Evolutionary conservation across 768 basidiomycete species (phyloP), one percentile per base, ranked within the genome.

Genomic region (Ramaria sp.): DNA sequence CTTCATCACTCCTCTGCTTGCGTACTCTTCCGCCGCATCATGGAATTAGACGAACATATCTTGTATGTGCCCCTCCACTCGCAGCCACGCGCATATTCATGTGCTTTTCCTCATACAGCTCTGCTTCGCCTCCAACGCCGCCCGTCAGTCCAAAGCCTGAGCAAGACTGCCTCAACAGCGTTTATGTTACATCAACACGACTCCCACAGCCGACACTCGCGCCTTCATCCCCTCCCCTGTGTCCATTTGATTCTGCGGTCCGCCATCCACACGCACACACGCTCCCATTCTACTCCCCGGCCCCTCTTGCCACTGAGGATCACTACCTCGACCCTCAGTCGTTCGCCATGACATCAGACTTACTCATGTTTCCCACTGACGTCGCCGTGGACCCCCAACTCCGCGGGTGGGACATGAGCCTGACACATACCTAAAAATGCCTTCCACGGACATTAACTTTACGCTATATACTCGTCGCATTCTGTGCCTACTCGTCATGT

Each of bases 11-110:
- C n/a, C 24, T 34, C 55, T 13, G 27, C 4, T 61, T 85, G 83
- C 55, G 64, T 72, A 50, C 71, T 84, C 34, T 70, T 82, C 11
- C 78, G 83, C 60, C 80, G 82, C 27, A 82, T 86, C 60, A 71
- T 74, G 59, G 83, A 83, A 59, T 74, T 86, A 30, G 81, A 86
- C 37, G 51, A 52, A 2, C 51, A 52, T 52, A 52, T 52, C 11
- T 52, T 52, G 51, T 52, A 43, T 9, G 42, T 43, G 7, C 7
- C 42, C 13, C 20, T 17, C 42, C 2, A 43, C n/a, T n/a, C n/a
- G n/a, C 17, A 37, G 34, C 3, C 20, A 4, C n/a, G 48, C 27
- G 2, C 27, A 49, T 17, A 2, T 13, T 17, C 5, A 30, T 10
- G 17, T 27, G 17, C 31, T 22, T 49, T 27, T 7, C 27, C 27